phyloP scores from a whole-genome alignment of 2,329 filamentous ascomycete genomes.

The Leptosphaerulina australis region DNA sequence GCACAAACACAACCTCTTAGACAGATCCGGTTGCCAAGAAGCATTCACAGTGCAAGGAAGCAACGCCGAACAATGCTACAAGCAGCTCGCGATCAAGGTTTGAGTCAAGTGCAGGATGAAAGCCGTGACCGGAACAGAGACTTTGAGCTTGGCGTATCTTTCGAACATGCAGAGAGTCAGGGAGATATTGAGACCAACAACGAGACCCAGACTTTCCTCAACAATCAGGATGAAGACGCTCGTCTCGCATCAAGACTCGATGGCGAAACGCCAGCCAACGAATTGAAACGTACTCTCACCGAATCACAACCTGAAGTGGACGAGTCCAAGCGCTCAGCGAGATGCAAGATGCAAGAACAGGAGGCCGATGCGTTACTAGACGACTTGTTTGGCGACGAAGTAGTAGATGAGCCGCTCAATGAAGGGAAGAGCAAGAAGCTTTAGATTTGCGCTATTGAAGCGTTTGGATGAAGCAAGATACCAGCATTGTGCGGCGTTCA shows the following conservation, averaged over 20 bases:
- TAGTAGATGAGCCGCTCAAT: not conserved
- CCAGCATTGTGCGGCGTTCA: conserved; percentile 1
- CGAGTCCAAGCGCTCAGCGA: not conserved
- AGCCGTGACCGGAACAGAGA: not conserved
- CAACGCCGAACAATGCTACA: conserved; percentile 6
- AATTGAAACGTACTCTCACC: not conserved
- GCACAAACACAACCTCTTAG: conserved; percentile 20
- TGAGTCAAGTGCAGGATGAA: not conserved
- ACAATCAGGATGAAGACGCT: not conserved
- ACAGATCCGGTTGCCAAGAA: conserved; percentile 21
- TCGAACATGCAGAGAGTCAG: not conserved
- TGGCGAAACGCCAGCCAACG: not conserved
- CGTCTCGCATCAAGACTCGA: conserved; percentile 9
- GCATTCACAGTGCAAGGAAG: conserved; percentile 24
- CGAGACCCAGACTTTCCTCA: not conserved
- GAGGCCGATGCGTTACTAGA: conserved; percentile 10
- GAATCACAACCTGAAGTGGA: not conserved
- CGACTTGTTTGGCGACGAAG: conserved; percentile 6
- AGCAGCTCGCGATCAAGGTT: not conserved
- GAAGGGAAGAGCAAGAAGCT: not conserved
- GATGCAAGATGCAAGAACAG: not conserved
- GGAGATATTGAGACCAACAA: not conserved
- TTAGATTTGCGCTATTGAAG: not conserved
- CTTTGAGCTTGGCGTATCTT: not conserved
- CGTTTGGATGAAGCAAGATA: not conserved